Percentiles rank a stretch among this genome's conserved stretches.
Evolutionary conservation across 2,329 filamentous ascomycete genomes (phyloP).

Genomic region (Amphichorda felina): DNA sequence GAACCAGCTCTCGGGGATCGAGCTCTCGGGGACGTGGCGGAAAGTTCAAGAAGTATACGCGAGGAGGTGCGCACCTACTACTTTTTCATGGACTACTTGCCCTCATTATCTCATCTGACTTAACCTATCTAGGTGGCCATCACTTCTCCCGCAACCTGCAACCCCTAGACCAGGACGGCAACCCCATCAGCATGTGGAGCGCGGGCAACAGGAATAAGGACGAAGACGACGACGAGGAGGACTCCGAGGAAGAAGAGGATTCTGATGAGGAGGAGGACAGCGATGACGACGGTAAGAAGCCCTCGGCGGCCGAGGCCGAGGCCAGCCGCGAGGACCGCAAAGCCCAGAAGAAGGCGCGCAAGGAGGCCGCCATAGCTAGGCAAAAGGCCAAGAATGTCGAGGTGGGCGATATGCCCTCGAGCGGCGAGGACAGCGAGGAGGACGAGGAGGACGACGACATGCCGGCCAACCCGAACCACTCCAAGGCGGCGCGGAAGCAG

Average conservation of each 20-base stretch:
- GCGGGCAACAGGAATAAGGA: slow-evolving; percentile 37
- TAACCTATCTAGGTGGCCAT: slow-evolving; percentile 59
- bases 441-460: slow-evolving; percentile 46
- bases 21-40: slow-evolving; percentile 83
- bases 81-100: neutral
- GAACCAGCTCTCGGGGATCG: slow-evolving; percentile 46
- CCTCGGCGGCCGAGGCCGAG: slow-evolving; percentile 31
- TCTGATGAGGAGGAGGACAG: slow-evolving; percentile 34
- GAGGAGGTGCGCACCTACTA: slow-evolving; percentile 57
- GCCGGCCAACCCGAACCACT: slow-evolving; percentile 89
- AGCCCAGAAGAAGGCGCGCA: slow-evolving; percentile 78
- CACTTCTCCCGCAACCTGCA: slow-evolving; percentile 88
- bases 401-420: slow-evolving; percentile 76
- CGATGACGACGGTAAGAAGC: slow-evolving; percentile 32
- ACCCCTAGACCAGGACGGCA: slow-evolving; percentile 80
- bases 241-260: slow-evolving; percentile 38
- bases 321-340: slow-evolving; percentile 69
- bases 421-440: slow-evolving; percentile 43
- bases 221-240: slow-evolving; percentile 40
- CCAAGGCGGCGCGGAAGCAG: slow-evolving; percentile 57
- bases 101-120: neutral
- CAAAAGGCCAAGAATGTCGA: slow-evolving; percentile 61
- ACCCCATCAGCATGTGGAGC: slow-evolving; percentile 80
- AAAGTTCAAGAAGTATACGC: slow-evolving; percentile 88
- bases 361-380: slow-evolving; percentile 75